Evolutionary conservation across 2,329 filamentous ascomycete species (phyloP).

Genomic region (Geoglossum cookeanum): DNA sequence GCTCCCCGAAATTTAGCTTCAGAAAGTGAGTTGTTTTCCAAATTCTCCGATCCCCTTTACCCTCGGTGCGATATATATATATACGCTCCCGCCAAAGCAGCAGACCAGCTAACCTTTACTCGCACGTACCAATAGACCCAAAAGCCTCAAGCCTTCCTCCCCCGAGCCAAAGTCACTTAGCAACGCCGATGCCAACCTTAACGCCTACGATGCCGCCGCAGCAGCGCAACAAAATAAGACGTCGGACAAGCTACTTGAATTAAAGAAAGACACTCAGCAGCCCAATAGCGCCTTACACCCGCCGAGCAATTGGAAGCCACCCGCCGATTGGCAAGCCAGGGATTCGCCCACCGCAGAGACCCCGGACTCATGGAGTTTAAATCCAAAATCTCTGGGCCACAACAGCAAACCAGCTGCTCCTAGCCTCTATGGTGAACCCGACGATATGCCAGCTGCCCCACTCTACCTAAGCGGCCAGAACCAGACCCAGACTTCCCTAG

Average conservation of each 20-base stretch:
- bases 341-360: not conserved
- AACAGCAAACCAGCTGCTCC: not conserved
- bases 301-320: not conserved
- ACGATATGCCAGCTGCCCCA: not conserved
- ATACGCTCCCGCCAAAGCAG: not conserved
- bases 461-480: not conserved
- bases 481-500: not conserved
- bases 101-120: not conserved
- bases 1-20: not conserved
- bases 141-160: not conserved
- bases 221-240: not conserved
- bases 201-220: not conserved
- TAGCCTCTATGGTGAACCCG: not conserved
- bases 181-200: not conserved
- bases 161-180: not conserved
- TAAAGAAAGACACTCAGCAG: not conserved
- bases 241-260: not conserved
- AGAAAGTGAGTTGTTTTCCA: not conserved
- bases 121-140: not conserved
- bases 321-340: not conserved
- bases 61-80: not conserved
- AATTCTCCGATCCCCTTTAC: not conserved
- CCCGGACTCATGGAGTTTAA: not conserved
- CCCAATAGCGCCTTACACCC: not conserved
- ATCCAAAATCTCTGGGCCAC: not conserved